Base-by-base conservation (phyloP, 2,329 filamentous ascomycete genomes). In the Fusarium kyushuense region DNA sequence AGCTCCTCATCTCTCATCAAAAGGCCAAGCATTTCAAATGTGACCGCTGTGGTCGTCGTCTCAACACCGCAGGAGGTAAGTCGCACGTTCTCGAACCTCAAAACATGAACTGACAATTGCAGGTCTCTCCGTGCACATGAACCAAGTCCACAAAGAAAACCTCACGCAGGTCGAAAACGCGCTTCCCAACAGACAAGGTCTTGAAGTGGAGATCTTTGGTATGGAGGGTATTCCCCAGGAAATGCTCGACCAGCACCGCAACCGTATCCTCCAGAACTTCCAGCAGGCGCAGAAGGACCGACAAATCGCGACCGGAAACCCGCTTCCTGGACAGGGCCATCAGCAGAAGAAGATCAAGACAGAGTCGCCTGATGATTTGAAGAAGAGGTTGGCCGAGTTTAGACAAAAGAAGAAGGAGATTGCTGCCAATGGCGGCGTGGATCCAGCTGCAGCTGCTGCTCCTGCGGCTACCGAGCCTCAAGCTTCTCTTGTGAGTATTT, bases 21-120 rank as follows among this genome's bases (percentile, higher is more conserved):
- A 98, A 97, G 79, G 94, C 95, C n/a, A 98, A 98, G 81, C 96
- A 99, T 80, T 98, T 97, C 86, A 97, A 97, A 81, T 99, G 96
- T 82, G 93, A 97, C 74, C 85, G 91, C 82, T 99, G 96, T 79
- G 90, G 90, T 54, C 89, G 96, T 69, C 87, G 94, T 71, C 82
- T 99, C 57, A 97, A 97, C 77, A 99, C 96, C 2, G 94, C 94
- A 41, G 96, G 96, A 86, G 96, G 94, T 96, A 80, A 76, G 87
- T 64, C 9, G 16, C 38, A 29, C 30, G 45, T 33, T 17, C 13
- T 9, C 4, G 17, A 17, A 17, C 9, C 23, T 6, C 30, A 29
- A 30, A 16, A 27, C 27, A 21, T 3, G 3, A 21, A 57, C 64
- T 74, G 25, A 73, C 61, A 36, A 41, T 27, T 67, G 21, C 71